Conservation (phyloP, 2,329 filamentous ascomycete genomes). For the Aurifilum marmelostoma region DNA sequence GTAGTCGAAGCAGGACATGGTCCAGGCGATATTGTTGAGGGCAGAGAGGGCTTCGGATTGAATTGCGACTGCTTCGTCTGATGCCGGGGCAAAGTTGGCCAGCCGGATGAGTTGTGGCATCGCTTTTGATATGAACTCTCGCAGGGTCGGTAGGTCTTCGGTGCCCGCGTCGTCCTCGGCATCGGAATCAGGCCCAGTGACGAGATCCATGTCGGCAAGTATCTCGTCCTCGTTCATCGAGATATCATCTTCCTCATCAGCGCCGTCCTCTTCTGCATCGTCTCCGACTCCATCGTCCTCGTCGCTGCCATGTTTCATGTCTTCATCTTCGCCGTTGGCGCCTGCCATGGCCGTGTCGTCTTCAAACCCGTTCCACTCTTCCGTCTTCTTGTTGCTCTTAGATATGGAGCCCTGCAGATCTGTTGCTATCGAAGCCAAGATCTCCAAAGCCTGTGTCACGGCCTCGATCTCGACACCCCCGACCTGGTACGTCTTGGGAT, state of each 20-base stretch:
- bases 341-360: conserved; percentile 43
- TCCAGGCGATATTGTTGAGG: conserved; percentile 71
- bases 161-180: conserved; percentile 48
- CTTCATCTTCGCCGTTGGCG: conserved; percentile 36
- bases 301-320: conserved; percentile 29
- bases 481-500: conserved; percentile 32
- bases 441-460: conserved; percentile 61
- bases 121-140: conserved; percentile 48
- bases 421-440: conserved; percentile 67
- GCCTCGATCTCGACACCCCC: conserved; percentile 49
- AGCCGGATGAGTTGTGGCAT: conserved; percentile 55
- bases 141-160: conserved; percentile 58
- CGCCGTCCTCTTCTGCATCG: conserved; percentile 40
- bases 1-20: conserved; percentile 64
- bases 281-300: conserved; percentile 37
- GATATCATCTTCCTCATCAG: conserved; percentile 45
- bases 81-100: conserved; percentile 44
- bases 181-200: conserved; percentile 53
- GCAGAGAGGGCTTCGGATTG: conserved; percentile 60
- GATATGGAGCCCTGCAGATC: conserved; percentile 56
- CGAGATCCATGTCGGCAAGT: conserved; percentile 64
- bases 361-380: conserved; percentile 46
- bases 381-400: conserved; percentile 45
- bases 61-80: conserved; percentile 49
- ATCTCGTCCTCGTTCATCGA: conserved; percentile 49